phyloP scores from a whole-genome alignment of 495 filamentous ascomycete genomes.

The Elasticomyces elasticus region DNA sequence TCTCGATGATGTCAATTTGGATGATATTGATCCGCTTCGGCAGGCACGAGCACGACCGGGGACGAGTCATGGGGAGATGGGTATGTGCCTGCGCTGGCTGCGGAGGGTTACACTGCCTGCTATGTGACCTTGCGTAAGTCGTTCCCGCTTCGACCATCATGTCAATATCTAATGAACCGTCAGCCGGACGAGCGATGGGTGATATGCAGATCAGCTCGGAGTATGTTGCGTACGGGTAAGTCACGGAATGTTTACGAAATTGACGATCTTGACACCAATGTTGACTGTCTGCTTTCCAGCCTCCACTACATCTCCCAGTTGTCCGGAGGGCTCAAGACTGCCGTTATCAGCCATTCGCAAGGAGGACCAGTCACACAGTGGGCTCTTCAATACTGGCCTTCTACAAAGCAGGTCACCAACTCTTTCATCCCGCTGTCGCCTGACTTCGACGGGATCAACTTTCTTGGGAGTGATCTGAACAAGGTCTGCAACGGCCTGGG shows the following conservation, averaged over 20 bases:
- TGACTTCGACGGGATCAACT: conserved; percentile 38
- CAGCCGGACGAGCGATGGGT: conserved; percentile 19
- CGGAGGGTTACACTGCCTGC: conserved; percentile 19
- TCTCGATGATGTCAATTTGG: background rate
- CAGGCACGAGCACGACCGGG: conserved; percentile 14
- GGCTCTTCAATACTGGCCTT: conserved; percentile 45
- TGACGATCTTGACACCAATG: background rate
- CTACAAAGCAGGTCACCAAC: conserved; percentile 25
- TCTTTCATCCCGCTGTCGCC: conserved; percentile 38
- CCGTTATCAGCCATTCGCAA: conserved; percentile 38
- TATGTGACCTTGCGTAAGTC: conserved; percentile 17
- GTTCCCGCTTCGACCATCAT: background rate
- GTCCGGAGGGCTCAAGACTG: conserved; percentile 9
- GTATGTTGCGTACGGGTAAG: conserved; percentile 11
- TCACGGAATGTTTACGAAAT: background rate
- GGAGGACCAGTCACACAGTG: conserved; percentile 40
- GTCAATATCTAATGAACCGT: background rate
- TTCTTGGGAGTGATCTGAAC: conserved; percentile 26
- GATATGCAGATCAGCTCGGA: conserved; percentile 19
- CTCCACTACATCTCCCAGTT: conserved; percentile 18
- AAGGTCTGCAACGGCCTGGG: conserved; percentile 12
- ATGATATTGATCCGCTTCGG: background rate
- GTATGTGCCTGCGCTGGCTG: conserved; percentile 14
- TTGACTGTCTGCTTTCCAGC: conserved; percentile 3
- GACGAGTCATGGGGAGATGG: conserved; percentile 17